Conservation (phyloP, 176 grass and related monocot genomes). For the Zoysia japonica region DNA sequence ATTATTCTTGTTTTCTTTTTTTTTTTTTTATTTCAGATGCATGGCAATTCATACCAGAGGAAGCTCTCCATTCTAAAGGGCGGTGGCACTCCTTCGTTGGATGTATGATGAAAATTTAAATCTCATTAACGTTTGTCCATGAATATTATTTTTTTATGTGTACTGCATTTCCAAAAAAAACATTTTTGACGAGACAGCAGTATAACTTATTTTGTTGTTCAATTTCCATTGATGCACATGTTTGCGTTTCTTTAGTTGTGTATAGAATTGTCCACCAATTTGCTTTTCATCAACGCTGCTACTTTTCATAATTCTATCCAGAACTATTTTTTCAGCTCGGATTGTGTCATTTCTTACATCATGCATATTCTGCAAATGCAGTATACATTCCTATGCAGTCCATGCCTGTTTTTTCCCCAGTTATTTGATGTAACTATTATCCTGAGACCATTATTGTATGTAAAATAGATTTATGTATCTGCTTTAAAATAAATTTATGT, state of each 20-base stretch:
- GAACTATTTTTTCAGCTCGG: conserved; percentile 12
- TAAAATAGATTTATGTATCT: conserved; percentile 14
- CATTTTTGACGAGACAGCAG: not conserved
- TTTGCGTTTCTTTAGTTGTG: conserved; percentile 8
- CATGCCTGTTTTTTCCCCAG: not conserved
- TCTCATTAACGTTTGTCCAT: conserved; percentile 1
- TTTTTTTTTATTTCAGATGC: conserved; percentile 57
- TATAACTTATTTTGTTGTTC: not conserved
- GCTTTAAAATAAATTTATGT: not conserved
- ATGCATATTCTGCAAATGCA: conserved; percentile 13
- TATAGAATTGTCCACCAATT: not conserved
- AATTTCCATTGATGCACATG: not conserved
- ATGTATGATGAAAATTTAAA: conserved; percentile 56
- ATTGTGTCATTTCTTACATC: conserved; percentile 4
- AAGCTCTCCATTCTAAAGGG: conserved; percentile 81
- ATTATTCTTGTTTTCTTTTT: conserved; percentile 2
- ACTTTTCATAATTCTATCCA: conserved; percentile 28
- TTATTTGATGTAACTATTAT: not conserved
- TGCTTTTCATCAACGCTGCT: not conserved
- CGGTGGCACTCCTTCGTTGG: conserved; percentile 59
- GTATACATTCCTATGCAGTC: not conserved
- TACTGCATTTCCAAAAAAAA: conserved; percentile 27
- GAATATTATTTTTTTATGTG: not conserved
- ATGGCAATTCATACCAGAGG: conserved; percentile 90
- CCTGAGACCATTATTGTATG: not conserved